A percentile compares a stretch with the other conserved stretches of the same genome.
Evolutionary conservation across 805 yeast genomes (phyloP).

Genomic region (Kazachstania kunashirensis): DNA sequence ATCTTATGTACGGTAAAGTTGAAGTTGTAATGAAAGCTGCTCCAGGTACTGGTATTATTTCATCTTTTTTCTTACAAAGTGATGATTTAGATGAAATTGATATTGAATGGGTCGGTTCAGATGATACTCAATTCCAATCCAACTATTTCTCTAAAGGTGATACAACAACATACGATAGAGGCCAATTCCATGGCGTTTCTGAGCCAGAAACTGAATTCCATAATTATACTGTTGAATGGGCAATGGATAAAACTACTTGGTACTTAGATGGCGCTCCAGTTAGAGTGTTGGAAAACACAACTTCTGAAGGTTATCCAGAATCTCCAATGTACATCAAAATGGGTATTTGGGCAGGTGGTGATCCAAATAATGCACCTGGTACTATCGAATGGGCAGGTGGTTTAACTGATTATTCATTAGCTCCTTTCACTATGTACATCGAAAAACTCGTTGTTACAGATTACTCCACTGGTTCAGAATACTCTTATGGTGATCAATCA

Average conservation of each 20-base stretch:
- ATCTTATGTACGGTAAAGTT: slow-evolving; percentile 81
- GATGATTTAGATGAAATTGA: slow-evolving; percentile 90
- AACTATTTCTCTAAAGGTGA: slow-evolving; percentile 77
- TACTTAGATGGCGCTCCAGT: slow-evolving; percentile 58
- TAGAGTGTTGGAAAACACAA: slow-evolving; percentile 48
- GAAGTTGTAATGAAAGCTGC: slow-evolving; percentile 68
- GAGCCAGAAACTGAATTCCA: slow-evolving; percentile 51
- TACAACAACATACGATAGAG: slow-evolving; percentile 70
- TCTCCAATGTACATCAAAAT: slow-evolving; percentile 69
- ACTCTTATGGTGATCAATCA: slow-evolving; percentile 43
- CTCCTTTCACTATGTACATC: slow-evolving; percentile 62
- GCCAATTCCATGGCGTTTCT: slow-evolving; percentile 52
- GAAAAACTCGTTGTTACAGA: slow-evolving; percentile 53
- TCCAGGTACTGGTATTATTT: slow-evolving; percentile 66
- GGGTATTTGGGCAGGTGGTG: slow-evolving; percentile 83
- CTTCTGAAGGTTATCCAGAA: slow-evolving; percentile 74
- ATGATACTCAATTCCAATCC: slow-evolving; percentile 61
- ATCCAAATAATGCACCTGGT: slow-evolving; percentile 50
- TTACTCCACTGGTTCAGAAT: slow-evolving; percentile 55
- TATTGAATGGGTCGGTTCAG: slow-evolving; percentile 80
- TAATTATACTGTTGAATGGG: slow-evolving; percentile 83
- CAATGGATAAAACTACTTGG: slow-evolving; percentile 55
- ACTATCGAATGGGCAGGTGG: slow-evolving; percentile 85
- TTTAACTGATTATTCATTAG: slow-evolving; percentile 48
- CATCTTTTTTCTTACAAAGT: slow-evolving; percentile 69